Conservation (phyloP, 768 basidiomycete species). For the Phaffia tasmanica region DNA sequence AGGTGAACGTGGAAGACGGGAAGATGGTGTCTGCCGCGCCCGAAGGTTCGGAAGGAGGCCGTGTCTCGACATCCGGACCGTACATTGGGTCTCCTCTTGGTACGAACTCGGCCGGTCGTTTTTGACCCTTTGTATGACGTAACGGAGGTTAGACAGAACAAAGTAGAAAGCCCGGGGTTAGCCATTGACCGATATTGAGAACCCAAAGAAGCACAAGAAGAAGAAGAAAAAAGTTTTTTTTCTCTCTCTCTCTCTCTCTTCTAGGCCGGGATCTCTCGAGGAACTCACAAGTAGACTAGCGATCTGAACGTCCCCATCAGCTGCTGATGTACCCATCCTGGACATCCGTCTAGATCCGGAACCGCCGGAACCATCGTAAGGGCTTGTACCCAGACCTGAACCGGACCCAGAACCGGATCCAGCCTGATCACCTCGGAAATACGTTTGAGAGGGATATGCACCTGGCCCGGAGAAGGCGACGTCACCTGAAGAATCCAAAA, state of each 20-base stretch:
- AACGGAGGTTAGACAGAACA: background rate
- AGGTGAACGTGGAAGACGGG: constrained; percentile 37
- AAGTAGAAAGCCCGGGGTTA: background rate
- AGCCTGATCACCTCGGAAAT: background rate
- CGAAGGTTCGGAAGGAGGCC: background rate
- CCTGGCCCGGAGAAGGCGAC: constrained; percentile 25
- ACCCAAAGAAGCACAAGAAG: too few species aligned
- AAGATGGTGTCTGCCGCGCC: constrained; percentile 26
- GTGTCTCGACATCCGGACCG: constrained; percentile 12
- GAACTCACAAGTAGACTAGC: too few species aligned
- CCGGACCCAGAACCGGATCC: background rate
- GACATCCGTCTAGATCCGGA: background rate
- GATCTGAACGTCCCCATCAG: too few species aligned
- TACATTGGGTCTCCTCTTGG: constrained; percentile 23
- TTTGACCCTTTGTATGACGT: constrained; percentile 12
- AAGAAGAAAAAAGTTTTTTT: background rate
- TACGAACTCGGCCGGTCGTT: constrained; percentile 20
- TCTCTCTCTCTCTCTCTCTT: background rate
- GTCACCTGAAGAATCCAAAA: constrained; percentile 17
- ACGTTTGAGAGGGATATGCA: constrained; percentile 13
- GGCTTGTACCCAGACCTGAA: too few species aligned
- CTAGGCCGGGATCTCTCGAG: background rate
- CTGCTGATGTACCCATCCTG: background rate
- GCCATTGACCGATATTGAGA: background rate
- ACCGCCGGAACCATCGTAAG: too few species aligned